Evolutionary conservation across 2,329 filamentous ascomycete genomes (phyloP), one percentile per base, ranked within the genome.

Genomic region (Tricladium varicosporioides): DNA sequence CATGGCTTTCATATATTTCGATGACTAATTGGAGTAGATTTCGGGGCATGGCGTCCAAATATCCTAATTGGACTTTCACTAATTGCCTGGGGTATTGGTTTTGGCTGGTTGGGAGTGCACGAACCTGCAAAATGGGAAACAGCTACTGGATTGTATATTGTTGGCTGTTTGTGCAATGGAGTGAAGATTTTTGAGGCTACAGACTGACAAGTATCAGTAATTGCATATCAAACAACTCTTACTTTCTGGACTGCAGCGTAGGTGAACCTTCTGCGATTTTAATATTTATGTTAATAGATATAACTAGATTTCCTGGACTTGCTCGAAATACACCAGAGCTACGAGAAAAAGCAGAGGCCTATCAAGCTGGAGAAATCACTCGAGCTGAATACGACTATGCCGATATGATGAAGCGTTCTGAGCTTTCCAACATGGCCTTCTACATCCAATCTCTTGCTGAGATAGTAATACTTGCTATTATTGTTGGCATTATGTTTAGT

Each of bases 231-330:
- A 70, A 80, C 86, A 2, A 85, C 83, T 0, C 73, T 88, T 49
- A 88, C 85, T 0, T 88, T 87, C 68, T 88, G 85, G 83, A 86
- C 84, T 0, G 84, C 86, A 0, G 84, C 85, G 53, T 56, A 51
- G 51, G 48, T 18, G 27, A 3, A 13, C 8, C 13, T 8, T 9
- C 15, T 27, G 5, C 22, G 10, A 43, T 18, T 19, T 10, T 44
- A 33, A 3, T 44, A 50, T 48, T 45, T 14, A 36, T 16, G 15
- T 49, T 57, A 31, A 49, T 57, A 31, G 45, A n/a, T 11, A 31
- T 15, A 3, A n/a, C 13, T 40, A 58, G 58, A 5, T 85, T 85
- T 56, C 81, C 82, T 2, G 76, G 80, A 0, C 71, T 85, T 7
- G 80, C 82, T 4, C 70, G 81, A 5, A 83, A 84, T 61, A 81